These are phyloP conservation scores for Rubia tinctorum DNA, from an alignment of 305 asterid species.

Conservation along the genomic window DNA sequence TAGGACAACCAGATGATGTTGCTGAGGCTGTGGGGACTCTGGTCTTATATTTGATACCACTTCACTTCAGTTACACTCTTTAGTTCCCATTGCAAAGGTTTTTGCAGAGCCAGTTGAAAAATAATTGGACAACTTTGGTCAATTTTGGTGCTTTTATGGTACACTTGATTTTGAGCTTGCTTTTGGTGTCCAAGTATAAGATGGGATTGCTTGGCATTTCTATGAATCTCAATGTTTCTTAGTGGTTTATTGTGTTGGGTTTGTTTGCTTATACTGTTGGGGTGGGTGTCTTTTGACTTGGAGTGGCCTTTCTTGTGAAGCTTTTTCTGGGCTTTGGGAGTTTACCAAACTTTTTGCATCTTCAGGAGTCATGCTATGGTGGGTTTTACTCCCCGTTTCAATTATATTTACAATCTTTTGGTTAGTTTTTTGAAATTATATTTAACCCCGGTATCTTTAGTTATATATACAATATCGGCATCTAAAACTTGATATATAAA, in stretches of 20 bases:
- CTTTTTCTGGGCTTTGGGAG: constrained; percentile 46
- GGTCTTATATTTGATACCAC: constrained; percentile 44
- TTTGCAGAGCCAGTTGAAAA: constrained; percentile 56
- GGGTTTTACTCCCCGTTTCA: too few relatives aligned
- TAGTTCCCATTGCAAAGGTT: constrained; percentile 43
- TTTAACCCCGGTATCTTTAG: too few relatives aligned
- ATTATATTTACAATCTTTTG: too few relatives aligned
- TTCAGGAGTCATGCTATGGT: constrained; percentile 62
- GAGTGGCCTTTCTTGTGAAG: constrained; percentile 41
- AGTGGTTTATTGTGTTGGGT: constrained; percentile 40
- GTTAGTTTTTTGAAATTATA: too few relatives aligned
- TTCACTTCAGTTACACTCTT: constrained; percentile 28
- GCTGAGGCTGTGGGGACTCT: constrained; percentile 37
- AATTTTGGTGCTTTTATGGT: constrained; percentile 22
- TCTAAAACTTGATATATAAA: too few relatives aligned
- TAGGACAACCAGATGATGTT: constrained; percentile 38
- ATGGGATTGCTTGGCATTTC: constrained; percentile 43
- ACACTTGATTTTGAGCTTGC: constrained; percentile 41
- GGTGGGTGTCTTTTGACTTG: constrained; percentile 55
- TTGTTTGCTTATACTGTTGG: constrained; percentile 36
- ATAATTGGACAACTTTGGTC: constrained; percentile 35
- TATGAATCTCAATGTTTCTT: constrained; percentile 31
- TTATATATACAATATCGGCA: too few relatives aligned
- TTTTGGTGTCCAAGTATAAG: constrained; percentile 30
- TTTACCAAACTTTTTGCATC: constrained; percentile 47